These are phyloP conservation scores for Candida saitoana DNA, from an alignment of 805 yeast species.

Conservation along the genomic window DNA sequence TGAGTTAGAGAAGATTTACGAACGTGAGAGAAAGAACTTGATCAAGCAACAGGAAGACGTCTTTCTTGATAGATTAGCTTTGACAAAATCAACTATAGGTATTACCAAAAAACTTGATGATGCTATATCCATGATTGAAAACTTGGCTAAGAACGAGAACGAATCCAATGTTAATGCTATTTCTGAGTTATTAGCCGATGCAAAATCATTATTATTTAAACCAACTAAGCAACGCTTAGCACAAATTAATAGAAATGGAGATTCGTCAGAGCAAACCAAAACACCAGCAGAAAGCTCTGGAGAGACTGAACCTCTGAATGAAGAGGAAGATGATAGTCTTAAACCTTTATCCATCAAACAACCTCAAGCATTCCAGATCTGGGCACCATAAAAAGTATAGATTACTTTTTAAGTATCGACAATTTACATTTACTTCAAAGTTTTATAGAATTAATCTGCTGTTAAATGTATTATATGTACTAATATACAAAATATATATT, in stretches of 20 bases:
- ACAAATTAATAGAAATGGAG: slow-evolving; percentile 10
- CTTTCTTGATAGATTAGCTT: slow-evolving; percentile 61
- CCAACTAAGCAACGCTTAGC: slow-evolving; percentile 26
- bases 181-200: slow-evolving; percentile 24
- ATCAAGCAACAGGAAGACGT: slow-evolving; percentile 63
- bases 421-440: neutral
- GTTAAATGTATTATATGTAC: neutral
- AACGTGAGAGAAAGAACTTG: slow-evolving; percentile 56
- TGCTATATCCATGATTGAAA: slow-evolving; percentile 19
- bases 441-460: slow-evolving; percentile 1
- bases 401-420: neutral
- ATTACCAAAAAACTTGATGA: slow-evolving; percentile 47
- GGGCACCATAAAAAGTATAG: slow-evolving; percentile 33
- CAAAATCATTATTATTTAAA: slow-evolving; percentile 29
- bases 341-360: slow-evolving; percentile 38
- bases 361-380: slow-evolving; percentile 42
- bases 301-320: neutral
- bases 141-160: slow-evolving; percentile 7
- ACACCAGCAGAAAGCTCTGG: slow-evolving; percentile 8
- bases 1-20: slow-evolving; percentile 61
- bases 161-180: slow-evolving; percentile 9
- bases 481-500: slow-evolving; percentile 5
- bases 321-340: slow-evolving; percentile 9
- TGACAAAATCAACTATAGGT: slow-evolving; percentile 53
- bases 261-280: slow-evolving; percentile 6